phyloP scores from a whole-genome alignment of 1,139 yeast genomes.

The Cylindricascospora bacillispora region DNA sequence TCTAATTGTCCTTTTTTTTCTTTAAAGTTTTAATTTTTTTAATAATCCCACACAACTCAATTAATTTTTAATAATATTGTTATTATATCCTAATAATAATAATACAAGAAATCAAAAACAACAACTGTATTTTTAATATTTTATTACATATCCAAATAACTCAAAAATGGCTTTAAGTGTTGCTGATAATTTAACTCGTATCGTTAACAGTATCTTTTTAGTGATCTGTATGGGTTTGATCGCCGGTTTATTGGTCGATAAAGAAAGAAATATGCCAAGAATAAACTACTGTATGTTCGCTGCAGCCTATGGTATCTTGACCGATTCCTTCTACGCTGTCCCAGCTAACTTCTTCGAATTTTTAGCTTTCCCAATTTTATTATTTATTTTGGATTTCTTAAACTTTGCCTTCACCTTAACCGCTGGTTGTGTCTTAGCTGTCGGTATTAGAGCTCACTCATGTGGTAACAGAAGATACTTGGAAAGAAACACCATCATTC shows the following conservation, averaged over 20 bases:
- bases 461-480: slow-evolving; percentile 61
- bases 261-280: slow-evolving; percentile 50
- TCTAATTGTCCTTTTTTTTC: too few relatives aligned
- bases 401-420: slow-evolving; percentile 87
- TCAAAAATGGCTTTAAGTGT: too few relatives aligned
- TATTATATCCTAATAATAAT: too few relatives aligned
- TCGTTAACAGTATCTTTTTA: slow-evolving; percentile 59
- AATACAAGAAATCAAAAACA: not conserved
- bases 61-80: too few relatives aligned
- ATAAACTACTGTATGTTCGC: slow-evolving; percentile 83
- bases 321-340: slow-evolving; percentile 70
- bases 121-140: slow-evolving; percentile 13
- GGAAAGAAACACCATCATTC: slow-evolving; percentile 48
- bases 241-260: slow-evolving; percentile 70
- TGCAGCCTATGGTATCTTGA: slow-evolving; percentile 70
- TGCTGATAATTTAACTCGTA: slow-evolving; percentile 67
- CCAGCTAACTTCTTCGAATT: slow-evolving; percentile 66
- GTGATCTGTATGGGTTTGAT: slow-evolving; percentile 73
- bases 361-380: slow-evolving; percentile 76
- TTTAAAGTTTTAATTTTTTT: too few relatives aligned
- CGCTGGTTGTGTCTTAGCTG: slow-evolving; percentile 90
- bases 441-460: slow-evolving; percentile 74
- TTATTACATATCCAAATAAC: too few relatives aligned
- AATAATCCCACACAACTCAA: too few relatives aligned
- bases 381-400: slow-evolving; percentile 67